Evolutionary conservation across 441 rosid genomes (phyloP), one percentile per base, ranked within the genome.

Genomic region (Eruca vesicaria): DNA sequence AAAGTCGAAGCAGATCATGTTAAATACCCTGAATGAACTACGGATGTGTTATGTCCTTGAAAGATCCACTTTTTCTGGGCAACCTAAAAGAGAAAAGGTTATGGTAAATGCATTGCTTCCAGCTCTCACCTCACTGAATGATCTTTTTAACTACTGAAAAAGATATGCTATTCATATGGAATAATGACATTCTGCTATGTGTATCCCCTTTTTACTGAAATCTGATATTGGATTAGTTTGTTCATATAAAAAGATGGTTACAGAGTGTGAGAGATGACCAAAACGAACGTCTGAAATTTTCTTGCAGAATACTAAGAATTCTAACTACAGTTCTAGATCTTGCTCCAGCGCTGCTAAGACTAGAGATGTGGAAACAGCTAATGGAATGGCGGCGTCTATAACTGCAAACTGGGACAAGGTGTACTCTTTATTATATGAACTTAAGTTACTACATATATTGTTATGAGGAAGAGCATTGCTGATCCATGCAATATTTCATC

Each of bases 21-120:
- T 96, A 84, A 86, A 83, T 81, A 89, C 84, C 74, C 93, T 96
- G 71, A 93, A 96, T 84, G 97, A 93, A 81, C 97, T 96, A 81
- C 96, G 97, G 57, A 71, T 84, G 70, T 89, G 87, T 73, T 80
- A 88, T 82, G 90, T 89, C 74, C 79, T 82, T 77, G 96, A 88
- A 76, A 84, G 86, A 83, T 78, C 74, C 11, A 82, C 86, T 66
- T 80, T 77, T 79, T 77, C 70, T 55, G 83, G 79, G 48, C 79
- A 83, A 72, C 78, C 80, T 33, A 90, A 86, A 73, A 86, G 83
- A 79, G 98, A 86, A 71, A 82, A 82, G 75, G 82, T 88, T 67
- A 93, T 85, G 95, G 87, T 84, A 77, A 78, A 84, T 31, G 33
- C 33, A 31, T 31, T 31, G 31, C 31, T n/a, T n/a, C n/a, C n/a